A percentile compares a stretch with the other conserved stretches of the same genome.
These are phyloP conservation scores for Psilocybe tampanensis DNA, from an alignment of 768 basidiomycete species.

Conservation along the genomic window DNA sequence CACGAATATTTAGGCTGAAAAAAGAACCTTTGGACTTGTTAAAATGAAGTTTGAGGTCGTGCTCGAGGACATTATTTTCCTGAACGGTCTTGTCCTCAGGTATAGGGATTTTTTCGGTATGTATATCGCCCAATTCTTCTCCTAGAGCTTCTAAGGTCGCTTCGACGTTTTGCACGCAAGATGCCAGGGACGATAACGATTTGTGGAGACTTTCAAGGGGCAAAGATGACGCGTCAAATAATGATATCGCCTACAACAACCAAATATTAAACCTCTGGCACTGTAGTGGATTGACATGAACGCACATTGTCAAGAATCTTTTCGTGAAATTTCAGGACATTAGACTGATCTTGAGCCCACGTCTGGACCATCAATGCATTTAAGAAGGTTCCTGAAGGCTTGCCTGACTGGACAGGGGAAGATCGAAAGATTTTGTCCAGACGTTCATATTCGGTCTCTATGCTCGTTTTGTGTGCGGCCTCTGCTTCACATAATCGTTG, in stretches of 20 bases:
- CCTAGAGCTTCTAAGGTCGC: conserved; percentile 21
- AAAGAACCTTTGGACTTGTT: conserved; percentile 17
- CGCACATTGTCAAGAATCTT: conserved; percentile 12
- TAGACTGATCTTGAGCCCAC: conserved; percentile 22
- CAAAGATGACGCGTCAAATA: conserved; percentile 7
- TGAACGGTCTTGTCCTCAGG: neutral
- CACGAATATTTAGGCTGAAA: neutral
- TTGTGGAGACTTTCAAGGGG: conserved; percentile 18
- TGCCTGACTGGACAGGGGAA: neutral
- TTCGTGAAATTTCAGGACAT: conserved; percentile 13
- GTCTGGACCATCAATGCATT: conserved; percentile 12
- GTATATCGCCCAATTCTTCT: conserved; percentile 25
- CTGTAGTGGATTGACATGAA: neutral
- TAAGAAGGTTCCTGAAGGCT: neutral
- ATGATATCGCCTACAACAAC: conserved; percentile 6
- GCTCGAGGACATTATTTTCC: conserved; percentile 9
- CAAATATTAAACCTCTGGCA: neutral
- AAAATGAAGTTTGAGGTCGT: conserved; percentile 10
- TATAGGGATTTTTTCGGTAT: neutral
- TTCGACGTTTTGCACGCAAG: conserved; percentile 20
- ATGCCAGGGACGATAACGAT: conserved; percentile 9
- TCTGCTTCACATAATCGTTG: conserved; percentile 12
- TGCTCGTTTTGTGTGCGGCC: neutral
- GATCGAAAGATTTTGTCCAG: conserved; percentile 10
- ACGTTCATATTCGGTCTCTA: conserved; percentile 13